These are phyloP conservation scores for Rhododendron simsii DNA, from an alignment of 148 eudicot species.

Conservation along the genomic window DNA sequence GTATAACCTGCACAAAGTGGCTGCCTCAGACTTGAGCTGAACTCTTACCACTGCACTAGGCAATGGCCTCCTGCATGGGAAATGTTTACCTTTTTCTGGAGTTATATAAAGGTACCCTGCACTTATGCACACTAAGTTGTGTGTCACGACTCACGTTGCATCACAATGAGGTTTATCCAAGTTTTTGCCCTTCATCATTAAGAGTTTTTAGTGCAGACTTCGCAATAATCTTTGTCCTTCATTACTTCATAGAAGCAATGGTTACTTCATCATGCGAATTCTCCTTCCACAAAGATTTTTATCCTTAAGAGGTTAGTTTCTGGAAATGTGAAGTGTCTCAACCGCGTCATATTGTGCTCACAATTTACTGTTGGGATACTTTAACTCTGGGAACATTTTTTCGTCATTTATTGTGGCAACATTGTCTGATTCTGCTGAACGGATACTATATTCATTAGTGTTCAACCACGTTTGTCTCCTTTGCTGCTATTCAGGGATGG, in stretches of 20 bases:
- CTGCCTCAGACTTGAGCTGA: neutral
- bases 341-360: neutral
- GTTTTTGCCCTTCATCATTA: neutral
- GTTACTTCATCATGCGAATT: neutral
- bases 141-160: neutral
- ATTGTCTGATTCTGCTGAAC: neutral
- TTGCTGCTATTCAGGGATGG: slow-evolving; percentile 56
- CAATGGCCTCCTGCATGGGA: neutral
- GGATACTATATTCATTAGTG: neutral
- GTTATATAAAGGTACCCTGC: neutral
- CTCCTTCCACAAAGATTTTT: neutral
- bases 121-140: neutral
- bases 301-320: neutral
- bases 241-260: neutral
- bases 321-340: neutral
- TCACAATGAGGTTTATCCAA: neutral
- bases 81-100: neutral
- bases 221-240: neutral
- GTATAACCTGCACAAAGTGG: neutral
- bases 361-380: neutral
- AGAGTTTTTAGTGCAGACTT: neutral
- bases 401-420: neutral
- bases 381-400: neutral
- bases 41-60: neutral
- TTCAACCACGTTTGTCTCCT: neutral